Evolutionary conservation across 2,329 filamentous ascomycete species (phyloP), one percentile per base, ranked within the genome.

Genomic region (Neurospora sp.): DNA sequence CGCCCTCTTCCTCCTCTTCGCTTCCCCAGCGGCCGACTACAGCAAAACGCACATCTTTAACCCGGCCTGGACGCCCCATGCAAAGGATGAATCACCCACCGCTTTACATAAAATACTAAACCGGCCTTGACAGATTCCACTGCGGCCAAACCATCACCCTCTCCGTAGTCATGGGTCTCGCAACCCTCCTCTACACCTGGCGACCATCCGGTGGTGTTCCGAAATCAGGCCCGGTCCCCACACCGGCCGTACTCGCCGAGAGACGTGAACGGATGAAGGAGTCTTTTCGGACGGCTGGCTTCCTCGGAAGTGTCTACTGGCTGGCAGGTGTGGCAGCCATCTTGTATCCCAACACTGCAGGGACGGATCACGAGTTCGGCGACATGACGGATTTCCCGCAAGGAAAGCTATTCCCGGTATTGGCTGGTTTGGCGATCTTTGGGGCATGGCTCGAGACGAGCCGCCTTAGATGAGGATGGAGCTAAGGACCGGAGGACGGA

Each of bases 1-100:
- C 65, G 75, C 76, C 23, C 6, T 81, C 39, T 75, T 76, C 33
- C 78, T 83, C 8, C 71, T 82, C n/a, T 52, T 80, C 62, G 81
- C 79, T 23, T 76, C 81, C 6, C 76, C 76, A n/a, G 71, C 81
- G 1, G 80, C 80, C 10, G 81, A 83, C 72, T 81, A 77, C 73
- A 78, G 78, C 72, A 74, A 78, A 69, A 82, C 81, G 8, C 82
- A 83, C 72, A 80, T 82, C 68, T 79, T 78, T 73, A 83, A 83
- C 71, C 79, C 81, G 6, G 77, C 79, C 52, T 83, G 81, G 81
- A 78, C 81, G n/a, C 82, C 81, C 2, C 82, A 83, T 70, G 82
- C 82, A 6, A 83, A 82, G 81, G 82, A 69, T 70, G 78, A 75
- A 8, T 28, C 10, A 28, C 15, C 28, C 23, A 6, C n/a, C 28